Conservation (phyloP, 805 yeast species). For the Metschnikowia hibisci region DNA sequence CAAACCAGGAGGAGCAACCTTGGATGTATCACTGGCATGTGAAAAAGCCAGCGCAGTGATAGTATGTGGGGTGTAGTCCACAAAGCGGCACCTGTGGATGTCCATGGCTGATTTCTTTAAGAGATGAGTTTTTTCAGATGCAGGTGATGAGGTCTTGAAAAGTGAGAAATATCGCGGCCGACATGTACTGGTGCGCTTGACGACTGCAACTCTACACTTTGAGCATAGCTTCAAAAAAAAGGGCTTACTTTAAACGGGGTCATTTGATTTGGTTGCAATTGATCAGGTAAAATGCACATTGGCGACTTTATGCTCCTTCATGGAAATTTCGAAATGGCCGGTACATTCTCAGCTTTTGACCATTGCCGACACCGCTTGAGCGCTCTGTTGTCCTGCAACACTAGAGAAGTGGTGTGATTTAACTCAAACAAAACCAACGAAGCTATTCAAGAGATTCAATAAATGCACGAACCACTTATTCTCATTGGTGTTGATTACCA, state of each 20-base stretch:
- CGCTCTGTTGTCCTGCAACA: constrained; percentile 11
- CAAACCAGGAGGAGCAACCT: constrained; percentile 47
- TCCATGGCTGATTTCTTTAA: constrained; percentile 43
- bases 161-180: constrained; percentile 4
- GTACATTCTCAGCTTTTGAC: not conserved
- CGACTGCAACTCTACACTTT: not conserved
- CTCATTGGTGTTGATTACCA: constrained; percentile 40
- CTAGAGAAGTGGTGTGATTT: not conserved
- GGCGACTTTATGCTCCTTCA: no score
- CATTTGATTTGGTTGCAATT: no score
- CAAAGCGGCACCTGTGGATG: constrained; percentile 87
- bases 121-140: constrained; percentile 14
- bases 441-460: constrained; percentile 33
- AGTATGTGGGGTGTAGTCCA: constrained; percentile 80
- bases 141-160: constrained; percentile 14
- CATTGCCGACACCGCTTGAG: not conserved
- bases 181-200: constrained; percentile 4
- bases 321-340: no score
- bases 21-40: constrained; percentile 29
- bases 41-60: constrained; percentile 81
- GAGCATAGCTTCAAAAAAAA: no score
- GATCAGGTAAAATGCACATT: no score
- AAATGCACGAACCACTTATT: constrained; percentile 43
- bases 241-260: no score
- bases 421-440: constrained; percentile 37